Evolutionary conservation across 345 rosid species (phyloP).

Genomic region (Acer saccharum): DNA sequence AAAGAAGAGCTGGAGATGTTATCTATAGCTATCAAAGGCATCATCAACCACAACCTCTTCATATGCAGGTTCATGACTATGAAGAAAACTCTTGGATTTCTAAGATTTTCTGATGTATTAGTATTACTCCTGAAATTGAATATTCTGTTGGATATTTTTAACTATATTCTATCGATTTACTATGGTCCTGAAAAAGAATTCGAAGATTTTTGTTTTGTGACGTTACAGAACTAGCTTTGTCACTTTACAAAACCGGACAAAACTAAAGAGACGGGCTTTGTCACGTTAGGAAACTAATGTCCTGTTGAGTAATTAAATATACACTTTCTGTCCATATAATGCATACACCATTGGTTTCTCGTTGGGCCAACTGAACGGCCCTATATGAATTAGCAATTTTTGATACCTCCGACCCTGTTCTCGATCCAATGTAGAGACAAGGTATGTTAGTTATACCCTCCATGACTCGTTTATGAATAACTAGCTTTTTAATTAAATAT

Average conservation of each 20-base stretch:
- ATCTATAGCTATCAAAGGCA: slow-evolving; percentile 24
- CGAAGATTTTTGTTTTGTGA: too few relatives aligned
- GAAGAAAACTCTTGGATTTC: slow-evolving; percentile 19
- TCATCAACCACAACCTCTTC: slow-evolving; percentile 13
- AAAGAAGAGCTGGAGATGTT: slow-evolving; percentile 22
- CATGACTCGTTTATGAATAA: too few relatives aligned
- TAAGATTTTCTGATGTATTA: not conserved
- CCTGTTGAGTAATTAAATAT: too few relatives aligned
- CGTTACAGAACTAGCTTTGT: too few relatives aligned
- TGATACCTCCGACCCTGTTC: too few relatives aligned
- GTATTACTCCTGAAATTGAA: not conserved
- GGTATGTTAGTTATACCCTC: too few relatives aligned
- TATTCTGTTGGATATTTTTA: not conserved
- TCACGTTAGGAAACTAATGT: too few relatives aligned
- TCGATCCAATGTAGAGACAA: too few relatives aligned
- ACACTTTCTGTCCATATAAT: slow-evolving; percentile 13
- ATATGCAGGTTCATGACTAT: slow-evolving; percentile 10
- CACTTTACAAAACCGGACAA: too few relatives aligned
- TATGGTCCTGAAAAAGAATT: too few relatives aligned
- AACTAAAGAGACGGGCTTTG: too few relatives aligned
- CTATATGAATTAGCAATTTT: not conserved
- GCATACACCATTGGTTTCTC: not conserved
- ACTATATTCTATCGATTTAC: not conserved
- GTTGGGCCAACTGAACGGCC: not conserved
- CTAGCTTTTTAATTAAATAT: too few relatives aligned